Conservation (phyloP, 805 yeast species). For the Saccharomycopsis sp. region DNA sequence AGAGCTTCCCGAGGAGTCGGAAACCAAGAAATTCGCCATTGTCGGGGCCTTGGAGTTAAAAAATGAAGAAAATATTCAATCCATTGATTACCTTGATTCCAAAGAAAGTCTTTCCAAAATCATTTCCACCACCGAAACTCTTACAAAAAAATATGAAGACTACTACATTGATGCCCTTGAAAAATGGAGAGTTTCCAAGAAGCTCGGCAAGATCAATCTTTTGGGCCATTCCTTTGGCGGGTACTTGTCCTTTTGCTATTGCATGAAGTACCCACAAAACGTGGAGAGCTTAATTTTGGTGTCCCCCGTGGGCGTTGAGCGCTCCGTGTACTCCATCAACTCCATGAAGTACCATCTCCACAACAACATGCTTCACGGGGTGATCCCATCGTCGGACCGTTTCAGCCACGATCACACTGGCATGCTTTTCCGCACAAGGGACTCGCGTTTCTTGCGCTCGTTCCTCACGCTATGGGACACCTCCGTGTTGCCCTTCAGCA, state of each 20-base stretch:
- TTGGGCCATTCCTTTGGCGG: conserved; percentile 81
- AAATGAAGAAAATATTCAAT: conserved; percentile 23
- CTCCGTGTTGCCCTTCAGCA: conserved; percentile 25
- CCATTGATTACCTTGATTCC: conserved; percentile 12
- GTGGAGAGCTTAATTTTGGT: conserved; percentile 49
- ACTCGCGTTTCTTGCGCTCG: conserved; percentile 32
- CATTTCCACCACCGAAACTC: conserved; percentile 29
- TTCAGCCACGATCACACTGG: conserved; percentile 32
- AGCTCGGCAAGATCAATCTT: conserved; percentile 46
- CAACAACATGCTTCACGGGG: conserved; percentile 22
- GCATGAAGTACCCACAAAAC: conserved; percentile 46
- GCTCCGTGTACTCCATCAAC: conserved; percentile 50
- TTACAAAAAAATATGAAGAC: conserved; percentile 39
- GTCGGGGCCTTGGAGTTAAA: too few species aligned
- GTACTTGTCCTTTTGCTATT: conserved; percentile 56
- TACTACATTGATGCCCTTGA: conserved; percentile 55
- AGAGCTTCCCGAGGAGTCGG: conserved; percentile 12
- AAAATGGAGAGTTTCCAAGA: conserved; percentile 46
- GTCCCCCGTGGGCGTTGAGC: conserved; percentile 75
- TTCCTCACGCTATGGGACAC: conserved; percentile 36
- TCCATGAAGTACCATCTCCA: conserved; percentile 28
- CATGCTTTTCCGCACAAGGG: too few species aligned
- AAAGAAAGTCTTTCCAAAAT: conserved; percentile 26
- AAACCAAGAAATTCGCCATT: too few species aligned
- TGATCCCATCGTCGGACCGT: conserved; percentile 30